These are phyloP conservation scores for Colletotrichum echinochloae DNA, from an alignment of 2,329 filamentous ascomycete genomes.

Conservation along the genomic window DNA sequence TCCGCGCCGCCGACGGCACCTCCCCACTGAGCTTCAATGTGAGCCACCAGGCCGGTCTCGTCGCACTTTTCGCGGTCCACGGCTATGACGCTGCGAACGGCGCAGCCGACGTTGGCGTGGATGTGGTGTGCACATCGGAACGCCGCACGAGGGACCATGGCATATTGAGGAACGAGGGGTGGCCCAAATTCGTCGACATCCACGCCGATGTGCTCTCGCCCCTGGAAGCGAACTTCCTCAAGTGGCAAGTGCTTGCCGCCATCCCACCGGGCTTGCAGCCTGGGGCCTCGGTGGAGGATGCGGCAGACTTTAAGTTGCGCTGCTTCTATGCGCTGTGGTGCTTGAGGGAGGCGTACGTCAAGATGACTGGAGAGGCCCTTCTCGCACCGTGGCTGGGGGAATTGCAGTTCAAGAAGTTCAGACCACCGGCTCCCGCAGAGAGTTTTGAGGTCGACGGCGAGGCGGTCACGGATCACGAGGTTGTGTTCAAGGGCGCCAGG, in stretches of 20 bases:
- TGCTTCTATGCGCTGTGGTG: conserved; percentile 84
- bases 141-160: conserved; percentile 71
- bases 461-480: conserved; percentile 51
- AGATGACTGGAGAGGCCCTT: conserved; percentile 83
- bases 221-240: conserved; percentile 72
- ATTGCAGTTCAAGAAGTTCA: conserved; percentile 75
- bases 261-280: conserved; percentile 41
- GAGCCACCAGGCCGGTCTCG: conserved; percentile 81
- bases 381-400: conserved; percentile 78
- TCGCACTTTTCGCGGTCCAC: conserved; percentile 71
- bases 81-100: conserved; percentile 44
- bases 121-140: conserved; percentile 82
- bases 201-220: conserved; percentile 77
- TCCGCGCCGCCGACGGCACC: conserved; percentile 59
- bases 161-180: conserved; percentile 67
- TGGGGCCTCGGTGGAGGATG: conserved; percentile 48
- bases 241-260: conserved; percentile 53
- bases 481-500: conserved; percentile 54
- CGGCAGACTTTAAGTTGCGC: conserved; percentile 73
- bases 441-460: conserved; percentile 51
- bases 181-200: conserved; percentile 76
- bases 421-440: conserved; percentile 59
- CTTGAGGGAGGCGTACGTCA: conserved; percentile 84
- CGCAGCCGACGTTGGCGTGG: conserved; percentile 72
- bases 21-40: conserved; percentile 77